Conservation (phyloP, 1,284 basidiomycete genomes). For the Leccinum ponderosum region DNA sequence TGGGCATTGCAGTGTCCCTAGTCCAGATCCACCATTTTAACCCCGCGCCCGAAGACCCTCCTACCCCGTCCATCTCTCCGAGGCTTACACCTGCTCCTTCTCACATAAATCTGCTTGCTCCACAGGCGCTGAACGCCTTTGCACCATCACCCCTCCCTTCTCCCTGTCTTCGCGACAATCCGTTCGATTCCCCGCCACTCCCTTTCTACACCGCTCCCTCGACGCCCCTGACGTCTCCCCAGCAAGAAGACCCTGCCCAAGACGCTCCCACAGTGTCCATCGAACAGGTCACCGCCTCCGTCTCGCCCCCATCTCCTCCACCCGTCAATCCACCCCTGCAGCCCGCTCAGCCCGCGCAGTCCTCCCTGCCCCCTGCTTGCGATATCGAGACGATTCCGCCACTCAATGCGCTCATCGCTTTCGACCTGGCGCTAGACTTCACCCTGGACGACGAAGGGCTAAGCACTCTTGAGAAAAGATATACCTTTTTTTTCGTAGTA, state of each 20-base stretch:
- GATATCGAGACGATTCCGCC: slow-evolving; percentile 35
- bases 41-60: slow-evolving; percentile 18
- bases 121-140: slow-evolving; percentile 30
- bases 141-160: slow-evolving; percentile 25
- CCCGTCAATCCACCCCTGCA: slow-evolving; percentile 14
- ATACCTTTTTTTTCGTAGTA: slow-evolving; percentile 90
- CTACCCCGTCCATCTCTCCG: slow-evolving; percentile 11
- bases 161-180: slow-evolving; percentile 28
- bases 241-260: slow-evolving; percentile 32
- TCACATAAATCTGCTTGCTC: slow-evolving; percentile 29
- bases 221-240: slow-evolving; percentile 35
- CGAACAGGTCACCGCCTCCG: slow-evolving; percentile 19
- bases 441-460: slow-evolving; percentile 74
- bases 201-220: slow-evolving; percentile 37
- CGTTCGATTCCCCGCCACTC: slow-evolving; percentile 35
- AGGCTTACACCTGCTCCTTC: slow-evolving; percentile 25
- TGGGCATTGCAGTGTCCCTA: slow-evolving; percentile 37
- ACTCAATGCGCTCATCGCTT: slow-evolving; percentile 24
- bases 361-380: slow-evolving; percentile 7
- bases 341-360: slow-evolving; percentile 12
- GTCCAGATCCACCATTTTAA: slow-evolving; percentile 32
- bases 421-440: slow-evolving; percentile 49
- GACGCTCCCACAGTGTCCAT: slow-evolving; percentile 19
- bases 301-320: slow-evolving; percentile 28
- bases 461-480: slow-evolving; percentile 88